These are phyloP conservation scores for Coemansia aciculifera DNA, from an alignment of 192 early-diverging fungal species.

Conservation along the genomic window DNA sequence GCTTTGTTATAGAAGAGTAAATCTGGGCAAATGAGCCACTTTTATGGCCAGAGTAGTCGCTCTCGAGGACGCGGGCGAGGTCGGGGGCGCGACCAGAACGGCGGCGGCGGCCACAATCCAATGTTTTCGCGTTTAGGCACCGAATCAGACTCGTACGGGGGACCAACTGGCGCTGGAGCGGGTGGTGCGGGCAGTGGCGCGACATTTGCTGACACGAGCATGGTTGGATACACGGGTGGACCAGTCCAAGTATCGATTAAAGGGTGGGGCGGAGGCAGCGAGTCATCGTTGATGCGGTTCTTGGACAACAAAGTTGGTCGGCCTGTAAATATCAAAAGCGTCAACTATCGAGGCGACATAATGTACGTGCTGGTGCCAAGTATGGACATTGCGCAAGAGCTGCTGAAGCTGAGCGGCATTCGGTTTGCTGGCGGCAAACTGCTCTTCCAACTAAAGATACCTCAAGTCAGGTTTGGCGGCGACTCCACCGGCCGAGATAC, in stretches of 20 bases:
- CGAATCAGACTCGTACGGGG: not conserved
- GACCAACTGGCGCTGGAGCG: not conserved
- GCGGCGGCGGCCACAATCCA: constrained; percentile 25
- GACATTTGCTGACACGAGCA: constrained; percentile 31
- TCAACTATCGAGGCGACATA: constrained; percentile 43
- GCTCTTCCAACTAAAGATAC: constrained; percentile 39
- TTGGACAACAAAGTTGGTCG: constrained; percentile 36
- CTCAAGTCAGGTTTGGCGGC: constrained; percentile 40
- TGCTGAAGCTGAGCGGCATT: constrained; percentile 48
- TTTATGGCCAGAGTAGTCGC: constrained; percentile 19
- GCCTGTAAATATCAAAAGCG: constrained; percentile 26
- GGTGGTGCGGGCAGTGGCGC: constrained; percentile 1
- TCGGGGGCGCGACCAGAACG: constrained; percentile 25
- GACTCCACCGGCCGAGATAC: constrained; percentile 16
- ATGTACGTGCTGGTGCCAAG: constrained; percentile 42
- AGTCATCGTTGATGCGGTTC: constrained; percentile 36
- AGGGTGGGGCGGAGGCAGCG: constrained; percentile 48
- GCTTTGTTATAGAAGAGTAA: not conserved
- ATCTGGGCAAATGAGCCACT: constrained; percentile 19
- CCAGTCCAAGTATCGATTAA: constrained; percentile 43
- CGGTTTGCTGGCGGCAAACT: constrained; percentile 50
- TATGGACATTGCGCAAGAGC: constrained; percentile 36
- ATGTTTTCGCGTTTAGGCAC: constrained; percentile 34
- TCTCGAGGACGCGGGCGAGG: constrained; percentile 43
- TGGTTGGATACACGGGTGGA: constrained; percentile 23